Evolutionary conservation across 2,329 filamentous ascomycete genomes (phyloP), one percentile per base, ranked within the genome.

Genomic region (Endothia cerciana): DNA sequence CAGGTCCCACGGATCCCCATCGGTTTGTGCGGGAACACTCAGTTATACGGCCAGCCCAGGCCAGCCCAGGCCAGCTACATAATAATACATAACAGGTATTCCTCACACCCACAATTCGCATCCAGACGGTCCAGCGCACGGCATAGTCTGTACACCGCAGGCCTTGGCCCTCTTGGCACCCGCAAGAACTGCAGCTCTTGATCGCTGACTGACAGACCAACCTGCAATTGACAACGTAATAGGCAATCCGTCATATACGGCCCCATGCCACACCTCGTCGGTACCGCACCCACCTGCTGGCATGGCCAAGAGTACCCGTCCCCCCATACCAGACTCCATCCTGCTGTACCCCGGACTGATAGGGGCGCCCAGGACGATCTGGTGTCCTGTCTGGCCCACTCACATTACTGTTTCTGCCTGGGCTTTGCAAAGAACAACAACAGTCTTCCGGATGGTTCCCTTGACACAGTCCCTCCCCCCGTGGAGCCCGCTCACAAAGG

Each of bases 131-230:
- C 51, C 28, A 55, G 28, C 30, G 51, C 28, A n/a, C n/a, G n/a
- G n/a, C n/a, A 55, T n/a, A n/a, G 51, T 60, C 59, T 40, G 51
- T 41, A 57, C 60, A 63, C 64, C 41, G 47, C 47, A 66, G 56
- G 64, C 58, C 64, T 66, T 66, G 64, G 60, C 64, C 51, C 41
- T 56, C 64, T 66, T 66, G 64, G 64, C 64, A n/a, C 56, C 60
- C 53, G 58, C 60, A 55, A 43, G 55, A 51, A 53, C 60, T 47
- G 49, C 57, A 59, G 45, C 64, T 49, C 53, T 63, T 33, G 45
- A 57, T 53, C 53, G 59, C 53, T 49, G 51, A 36, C 28, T 55
- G 30, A 55, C 51, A 19, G 2, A 17, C 30, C 30, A 30, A 13
- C 51, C 51, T 36, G 51, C 51, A 11, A 55, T 22, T 36, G 17